These are phyloP conservation scores for Rugiboletus extremiorientalis DNA, from an alignment of 1,284 basidiomycete genomes.

Conservation along the genomic window DNA sequence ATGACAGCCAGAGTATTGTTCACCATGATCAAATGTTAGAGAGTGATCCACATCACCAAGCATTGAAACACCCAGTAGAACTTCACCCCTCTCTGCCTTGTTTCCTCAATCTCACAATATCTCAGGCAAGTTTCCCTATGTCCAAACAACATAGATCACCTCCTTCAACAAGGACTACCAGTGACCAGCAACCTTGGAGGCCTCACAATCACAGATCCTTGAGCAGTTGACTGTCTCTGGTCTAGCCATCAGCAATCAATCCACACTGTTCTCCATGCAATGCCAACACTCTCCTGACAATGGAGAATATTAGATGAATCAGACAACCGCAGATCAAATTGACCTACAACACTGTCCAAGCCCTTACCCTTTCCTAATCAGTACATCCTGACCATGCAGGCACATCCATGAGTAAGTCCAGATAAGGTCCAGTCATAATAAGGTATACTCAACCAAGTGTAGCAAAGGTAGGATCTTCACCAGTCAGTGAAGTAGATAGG, in stretches of 20 bases:
- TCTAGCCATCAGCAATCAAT: constrained; percentile 2
- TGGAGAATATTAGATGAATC: background rate
- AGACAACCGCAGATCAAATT: background rate
- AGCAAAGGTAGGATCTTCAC: background rate
- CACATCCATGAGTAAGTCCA: constrained; percentile 5
- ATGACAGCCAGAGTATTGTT: no score
- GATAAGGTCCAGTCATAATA: background rate
- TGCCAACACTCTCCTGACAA: background rate
- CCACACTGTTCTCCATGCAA: background rate
- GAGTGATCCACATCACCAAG: background rate
- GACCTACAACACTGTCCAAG: background rate
- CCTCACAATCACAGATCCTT: constrained; percentile 2
- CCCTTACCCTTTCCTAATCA: background rate
- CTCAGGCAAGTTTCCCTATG: background rate
- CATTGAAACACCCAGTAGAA: background rate
- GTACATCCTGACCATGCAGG: constrained; percentile 6
- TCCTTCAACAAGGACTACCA: constrained; percentile 10
- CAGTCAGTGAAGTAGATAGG: no score
- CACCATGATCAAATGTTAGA: constrained; percentile 2
- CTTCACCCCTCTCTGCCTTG: background rate
- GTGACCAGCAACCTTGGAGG: background rate
- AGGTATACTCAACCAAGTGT: background rate
- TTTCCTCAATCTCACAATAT: constrained; percentile 12
- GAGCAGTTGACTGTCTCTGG: background rate
- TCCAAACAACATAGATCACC: background rate